A percentile compares a stretch with the other conserved stretches of the same genome.
Evolutionary conservation across 1,284 basidiomycete species (phyloP).

Genomic region (Ustilago cynodontis): DNA sequence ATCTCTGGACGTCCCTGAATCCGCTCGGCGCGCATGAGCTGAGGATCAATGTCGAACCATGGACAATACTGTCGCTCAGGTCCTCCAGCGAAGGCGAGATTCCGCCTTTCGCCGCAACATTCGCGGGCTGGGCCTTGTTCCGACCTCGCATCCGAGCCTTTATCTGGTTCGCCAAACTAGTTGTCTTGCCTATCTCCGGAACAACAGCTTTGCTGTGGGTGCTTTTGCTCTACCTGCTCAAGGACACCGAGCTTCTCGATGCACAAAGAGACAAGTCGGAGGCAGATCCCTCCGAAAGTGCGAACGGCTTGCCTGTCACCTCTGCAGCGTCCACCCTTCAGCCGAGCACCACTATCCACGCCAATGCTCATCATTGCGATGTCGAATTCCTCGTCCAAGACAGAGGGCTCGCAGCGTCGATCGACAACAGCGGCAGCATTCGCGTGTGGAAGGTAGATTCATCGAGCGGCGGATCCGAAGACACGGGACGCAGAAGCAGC

Average conservation of each 20-base stretch:
- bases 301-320: conserved; percentile 64
- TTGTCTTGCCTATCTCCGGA: conserved; percentile 84
- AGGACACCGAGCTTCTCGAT: conserved; percentile 90
- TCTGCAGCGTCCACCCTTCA: conserved; percentile 31
- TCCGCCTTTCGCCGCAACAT: conserved; percentile 69
- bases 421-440: conserved; percentile 77
- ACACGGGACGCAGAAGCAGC: conserved; percentile 13
- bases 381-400: conserved; percentile 83
- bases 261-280: conserved; percentile 77
- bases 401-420: conserved; percentile 78
- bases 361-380: conserved; percentile 82
- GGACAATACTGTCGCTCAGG: conserved; percentile 80
- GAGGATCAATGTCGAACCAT: conserved; percentile 84
- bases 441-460: conserved; percentile 25
- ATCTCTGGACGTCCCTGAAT: conserved; percentile 84
- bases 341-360: conserved; percentile 78
- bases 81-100: conserved; percentile 57
- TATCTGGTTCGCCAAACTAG: conserved; percentile 82
- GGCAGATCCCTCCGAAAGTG: conserved; percentile 32
- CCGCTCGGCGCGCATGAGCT: conserved; percentile 78
- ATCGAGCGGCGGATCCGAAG: not conserved
- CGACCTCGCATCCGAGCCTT: conserved; percentile 72
- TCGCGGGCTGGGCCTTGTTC: conserved; percentile 63
- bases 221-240: conserved; percentile 87
- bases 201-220: conserved; percentile 83